Evolutionary conservation across 31 red algal genomes (phyloP).

Genomic region (Porphyra umbilicalis): DNA sequence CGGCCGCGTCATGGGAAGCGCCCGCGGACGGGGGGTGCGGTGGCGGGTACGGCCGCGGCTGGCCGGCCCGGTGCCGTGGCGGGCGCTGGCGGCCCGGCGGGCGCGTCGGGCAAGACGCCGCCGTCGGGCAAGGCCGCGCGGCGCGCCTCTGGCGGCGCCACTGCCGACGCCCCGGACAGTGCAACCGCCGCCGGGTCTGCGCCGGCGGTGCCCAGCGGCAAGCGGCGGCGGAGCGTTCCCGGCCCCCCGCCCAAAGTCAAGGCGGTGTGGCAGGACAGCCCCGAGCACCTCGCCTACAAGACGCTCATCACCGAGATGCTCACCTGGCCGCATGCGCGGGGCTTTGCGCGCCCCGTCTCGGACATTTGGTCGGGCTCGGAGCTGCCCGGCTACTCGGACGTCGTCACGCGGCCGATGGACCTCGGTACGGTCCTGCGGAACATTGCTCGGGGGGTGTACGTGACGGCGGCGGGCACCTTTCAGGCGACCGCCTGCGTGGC

Average conservation of each 20-base stretch:
- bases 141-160: neutral
- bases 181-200: neutral
- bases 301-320: neutral
- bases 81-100: too few species aligned
- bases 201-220: too few species aligned
- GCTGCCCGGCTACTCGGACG: conserved; percentile 55
- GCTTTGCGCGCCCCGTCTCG: conserved; percentile 55
- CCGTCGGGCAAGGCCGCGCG: too few species aligned
- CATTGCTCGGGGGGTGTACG: conserved; percentile 3
- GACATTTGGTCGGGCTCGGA: conserved; percentile 28
- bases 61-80: neutral
- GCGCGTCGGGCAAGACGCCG: too few species aligned
- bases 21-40: neutral
- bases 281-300: neutral
- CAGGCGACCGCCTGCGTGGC: conserved; percentile 31
- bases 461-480: conserved; percentile 7
- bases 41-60: neutral
- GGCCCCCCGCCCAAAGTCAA: too few species aligned
- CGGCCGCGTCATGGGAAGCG: neutral
- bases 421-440: conserved; percentile 69
- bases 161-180: neutral
- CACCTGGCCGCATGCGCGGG: conserved; percentile 2
- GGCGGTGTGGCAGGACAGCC: neutral
- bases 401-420: conserved; percentile 86
- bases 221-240: too few species aligned